Conservation (phyloP, 2,329 filamentous ascomycete genomes). For the Ophiognomonia clavigignenti-juglandacearum region DNA sequence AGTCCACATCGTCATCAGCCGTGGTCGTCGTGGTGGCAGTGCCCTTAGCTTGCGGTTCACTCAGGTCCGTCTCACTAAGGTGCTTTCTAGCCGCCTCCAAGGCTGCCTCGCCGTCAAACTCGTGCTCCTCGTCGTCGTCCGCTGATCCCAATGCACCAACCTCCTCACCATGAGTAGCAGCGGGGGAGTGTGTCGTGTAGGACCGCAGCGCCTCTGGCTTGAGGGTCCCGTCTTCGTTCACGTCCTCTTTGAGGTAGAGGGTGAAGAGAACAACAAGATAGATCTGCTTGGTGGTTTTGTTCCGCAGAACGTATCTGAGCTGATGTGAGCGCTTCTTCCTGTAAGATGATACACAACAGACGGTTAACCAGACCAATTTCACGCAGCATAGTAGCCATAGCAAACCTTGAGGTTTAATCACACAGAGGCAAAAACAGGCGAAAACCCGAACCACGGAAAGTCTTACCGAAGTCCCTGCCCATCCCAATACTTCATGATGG, state of each 20-base stretch:
- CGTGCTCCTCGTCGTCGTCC: slow-evolving; percentile 14
- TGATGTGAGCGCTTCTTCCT: slow-evolving; percentile 65
- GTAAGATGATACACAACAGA: slow-evolving; percentile 4
- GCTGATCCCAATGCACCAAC: slow-evolving; percentile 21
- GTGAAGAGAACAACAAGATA: slow-evolving; percentile 81
- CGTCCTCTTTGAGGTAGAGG: slow-evolving; percentile 64
- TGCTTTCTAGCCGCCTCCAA: slow-evolving; percentile 35
- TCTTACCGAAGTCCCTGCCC: slow-evolving; percentile 68
- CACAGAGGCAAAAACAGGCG: not conserved
- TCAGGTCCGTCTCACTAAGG: slow-evolving; percentile 24
- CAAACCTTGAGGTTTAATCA: slow-evolving; percentile 11
- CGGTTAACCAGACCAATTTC: slow-evolving; percentile 21
- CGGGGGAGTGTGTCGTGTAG: slow-evolving; percentile 17
- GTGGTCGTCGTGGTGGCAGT: not conserved
- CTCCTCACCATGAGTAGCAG: slow-evolving; percentile 23
- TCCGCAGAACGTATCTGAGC: slow-evolving; percentile 88
- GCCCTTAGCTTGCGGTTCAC: slow-evolving; percentile 17
- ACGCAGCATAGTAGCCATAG: slow-evolving; percentile 16
- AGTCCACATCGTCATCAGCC: slow-evolving; percentile 19
- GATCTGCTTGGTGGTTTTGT: slow-evolving; percentile 65
- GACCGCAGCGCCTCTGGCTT: slow-evolving; percentile 36
- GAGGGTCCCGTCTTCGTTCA: slow-evolving; percentile 53
- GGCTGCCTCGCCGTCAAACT: slow-evolving; percentile 29
- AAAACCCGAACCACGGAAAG: slow-evolving; percentile 1
- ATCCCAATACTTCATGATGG: slow-evolving; percentile 75